These are phyloP conservation scores for Solanum hybrid DNA, from an alignment of 305 asterid genomes.

Conservation along the genomic window DNA sequence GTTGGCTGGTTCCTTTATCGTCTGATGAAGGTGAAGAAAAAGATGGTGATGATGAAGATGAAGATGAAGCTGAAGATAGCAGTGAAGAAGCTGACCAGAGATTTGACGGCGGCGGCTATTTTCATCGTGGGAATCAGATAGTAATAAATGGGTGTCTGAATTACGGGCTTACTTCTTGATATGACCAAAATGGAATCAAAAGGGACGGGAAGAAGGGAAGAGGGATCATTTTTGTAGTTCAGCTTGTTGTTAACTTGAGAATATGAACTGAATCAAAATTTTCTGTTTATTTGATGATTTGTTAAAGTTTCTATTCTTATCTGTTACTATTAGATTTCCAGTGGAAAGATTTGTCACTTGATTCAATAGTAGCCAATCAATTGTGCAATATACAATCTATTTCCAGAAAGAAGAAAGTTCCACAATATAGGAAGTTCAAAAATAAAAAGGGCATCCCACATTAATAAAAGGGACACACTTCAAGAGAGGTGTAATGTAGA, in stretches of 20 bases:
- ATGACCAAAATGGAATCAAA: background rate
- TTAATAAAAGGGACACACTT: background rate
- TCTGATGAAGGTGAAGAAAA: conserved; percentile 18
- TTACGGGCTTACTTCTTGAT: background rate
- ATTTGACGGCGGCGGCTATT: background rate
- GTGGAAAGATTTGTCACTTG: background rate
- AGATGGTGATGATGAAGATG: background rate
- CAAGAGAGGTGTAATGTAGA: background rate
- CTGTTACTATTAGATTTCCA: background rate
- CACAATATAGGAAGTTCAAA: background rate
- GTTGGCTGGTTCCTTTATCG: conserved; percentile 63
- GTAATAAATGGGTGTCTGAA: background rate
- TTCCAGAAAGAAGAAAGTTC: background rate
- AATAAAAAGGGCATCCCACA: background rate
- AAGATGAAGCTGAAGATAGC: background rate
- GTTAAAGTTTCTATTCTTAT: background rate
- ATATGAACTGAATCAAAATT: background rate
- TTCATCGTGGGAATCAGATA: background rate
- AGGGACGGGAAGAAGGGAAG: background rate
- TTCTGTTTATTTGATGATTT: background rate
- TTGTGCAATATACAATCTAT: background rate
- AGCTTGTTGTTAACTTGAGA: background rate
- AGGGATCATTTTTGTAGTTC: background rate
- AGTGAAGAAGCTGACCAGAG: background rate
- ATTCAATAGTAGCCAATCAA: too few relatives aligned